Base-by-base conservation (phyloP, 75 land plant genomes). In the Cryptomeria japonica region DNA sequence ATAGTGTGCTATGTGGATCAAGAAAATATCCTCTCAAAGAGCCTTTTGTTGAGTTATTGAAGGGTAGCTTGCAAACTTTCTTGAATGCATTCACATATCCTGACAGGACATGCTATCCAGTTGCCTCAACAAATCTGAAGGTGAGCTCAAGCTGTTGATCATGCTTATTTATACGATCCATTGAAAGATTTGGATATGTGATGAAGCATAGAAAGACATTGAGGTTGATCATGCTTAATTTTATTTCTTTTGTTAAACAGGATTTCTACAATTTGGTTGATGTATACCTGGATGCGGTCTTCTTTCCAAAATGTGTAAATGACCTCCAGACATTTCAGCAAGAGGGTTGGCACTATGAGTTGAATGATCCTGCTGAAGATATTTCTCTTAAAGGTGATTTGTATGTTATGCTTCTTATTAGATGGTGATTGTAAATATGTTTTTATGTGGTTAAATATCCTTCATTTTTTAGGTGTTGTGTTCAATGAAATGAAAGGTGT, bases 401-500 rank as follows among this genome's bases (percentile, higher is more conserved):
- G 34, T 87, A 18, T 55, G 73, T n/a, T 68, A 75, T 85, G 19
- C 58, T 51, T 85, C 28, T 36, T 38, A 58, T 39, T 13, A 70
- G 28, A 73, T 86, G 86, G 37, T 38, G 83, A 37, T 12, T 3
- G 36, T 34, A 84, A 70, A 34, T 34, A 41, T 77, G 31, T 28
- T 22, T 8, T 53, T 34, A 76, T 80, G 3, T n/a, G 55, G 36
- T 64, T 80, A 36, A 34, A 3, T 80, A 42, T 41, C 16, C 15
- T 34, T 75, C 76, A 32, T 11, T 22, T 80, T 78, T 87, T 89
- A 98, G 99, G 99, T 87, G 99, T 98, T 86, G 99, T 98, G 37
- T 98, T 98, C 86, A 98, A 98, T 95, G 99, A 98, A 89, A 98
- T 98, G 99, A 98, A 98, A 88, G 99, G 99, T 78, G 99, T 98